These are phyloP conservation scores for Lentinula boryana DNA, from an alignment of 768 basidiomycete genomes.

Conservation along the genomic window DNA sequence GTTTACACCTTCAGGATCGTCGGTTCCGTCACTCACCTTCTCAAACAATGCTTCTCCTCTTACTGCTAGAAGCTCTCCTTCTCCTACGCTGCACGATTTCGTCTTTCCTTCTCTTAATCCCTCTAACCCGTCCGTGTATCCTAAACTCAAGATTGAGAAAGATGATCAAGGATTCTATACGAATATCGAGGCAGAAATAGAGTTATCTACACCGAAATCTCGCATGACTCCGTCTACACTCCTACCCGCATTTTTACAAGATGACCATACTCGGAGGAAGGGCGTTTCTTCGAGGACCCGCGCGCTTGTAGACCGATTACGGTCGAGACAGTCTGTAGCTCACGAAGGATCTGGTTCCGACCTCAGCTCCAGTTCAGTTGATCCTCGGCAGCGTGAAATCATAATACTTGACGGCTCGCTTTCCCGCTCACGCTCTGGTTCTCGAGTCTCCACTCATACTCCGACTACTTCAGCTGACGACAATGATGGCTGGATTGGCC, in stretches of 20 bases:
- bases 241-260: slow-evolving; percentile 45
- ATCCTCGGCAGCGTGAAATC: slow-evolving; percentile 24
- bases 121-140: slow-evolving; percentile 27
- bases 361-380: slow-evolving; percentile 25
- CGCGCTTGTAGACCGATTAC: slow-evolving; percentile 51
- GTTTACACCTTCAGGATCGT: slow-evolving; percentile 31
- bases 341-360: slow-evolving; percentile 11
- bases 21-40: slow-evolving; percentile 18
- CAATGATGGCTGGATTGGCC: slow-evolving; percentile 39
- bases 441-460: slow-evolving; percentile 17
- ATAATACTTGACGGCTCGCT: slow-evolving; percentile 30
- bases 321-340: slow-evolving; percentile 20
- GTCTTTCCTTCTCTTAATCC: slow-evolving; percentile 39
- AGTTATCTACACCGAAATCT: slow-evolving; percentile 22
- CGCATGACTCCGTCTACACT: slow-evolving; percentile 20
- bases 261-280: slow-evolving; percentile 25
- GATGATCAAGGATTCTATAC: slow-evolving; percentile 50
- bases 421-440: neutral
- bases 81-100: slow-evolving; percentile 23
- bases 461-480: slow-evolving; percentile 27
- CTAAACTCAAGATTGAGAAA: slow-evolving; percentile 38
- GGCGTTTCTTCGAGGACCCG: slow-evolving; percentile 47
- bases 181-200: slow-evolving; percentile 24
- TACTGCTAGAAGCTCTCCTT: slow-evolving; percentile 7
- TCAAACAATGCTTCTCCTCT: slow-evolving; percentile 12